phyloP scores from a whole-genome alignment of 148 eudicot genomes.

The Nepenthes gracilis region DNA sequence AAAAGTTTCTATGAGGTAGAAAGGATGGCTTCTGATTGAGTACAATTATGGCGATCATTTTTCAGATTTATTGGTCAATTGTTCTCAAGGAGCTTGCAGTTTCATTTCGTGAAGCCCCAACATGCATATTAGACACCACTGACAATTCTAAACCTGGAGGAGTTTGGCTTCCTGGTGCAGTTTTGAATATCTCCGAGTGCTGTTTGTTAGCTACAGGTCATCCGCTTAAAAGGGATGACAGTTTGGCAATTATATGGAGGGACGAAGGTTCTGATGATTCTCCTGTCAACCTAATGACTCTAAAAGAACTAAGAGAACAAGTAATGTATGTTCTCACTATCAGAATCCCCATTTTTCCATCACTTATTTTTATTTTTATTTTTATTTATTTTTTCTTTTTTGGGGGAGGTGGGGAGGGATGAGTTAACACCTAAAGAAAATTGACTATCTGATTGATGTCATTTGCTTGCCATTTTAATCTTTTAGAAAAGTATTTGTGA shows the following conservation, averaged over 20 bases:
- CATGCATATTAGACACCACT: constrained; percentile 53
- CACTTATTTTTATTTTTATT: no score
- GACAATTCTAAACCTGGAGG: constrained; percentile 64
- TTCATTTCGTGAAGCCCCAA: constrained; percentile 48
- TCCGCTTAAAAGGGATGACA: constrained; percentile 45
- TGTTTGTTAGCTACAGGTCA: constrained; percentile 47
- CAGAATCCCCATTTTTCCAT: background rate
- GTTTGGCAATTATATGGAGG: constrained; percentile 61
- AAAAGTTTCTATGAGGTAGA: no score
- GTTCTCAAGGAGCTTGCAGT: constrained; percentile 55
- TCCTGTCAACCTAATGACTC: constrained; percentile 37
- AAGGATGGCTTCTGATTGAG: background rate
- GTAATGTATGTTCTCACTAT: constrained; percentile 48
- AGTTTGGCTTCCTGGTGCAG: constrained; percentile 85
- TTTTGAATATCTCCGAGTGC: constrained; percentile 71
- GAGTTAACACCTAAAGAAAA: no score
- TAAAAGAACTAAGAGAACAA: constrained; percentile 56
- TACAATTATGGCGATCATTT: constrained; percentile 1
- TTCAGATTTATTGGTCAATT: constrained; percentile 76
- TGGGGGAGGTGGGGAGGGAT: no score
- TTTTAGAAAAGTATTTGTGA: background rate
- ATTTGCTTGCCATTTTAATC: background rate
- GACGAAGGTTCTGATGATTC: constrained; percentile 49
- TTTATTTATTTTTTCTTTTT: no score
- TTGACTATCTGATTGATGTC: background rate